phyloP scores from a whole-genome alignment of 345 rosid genomes.

The Salix brachista region DNA sequence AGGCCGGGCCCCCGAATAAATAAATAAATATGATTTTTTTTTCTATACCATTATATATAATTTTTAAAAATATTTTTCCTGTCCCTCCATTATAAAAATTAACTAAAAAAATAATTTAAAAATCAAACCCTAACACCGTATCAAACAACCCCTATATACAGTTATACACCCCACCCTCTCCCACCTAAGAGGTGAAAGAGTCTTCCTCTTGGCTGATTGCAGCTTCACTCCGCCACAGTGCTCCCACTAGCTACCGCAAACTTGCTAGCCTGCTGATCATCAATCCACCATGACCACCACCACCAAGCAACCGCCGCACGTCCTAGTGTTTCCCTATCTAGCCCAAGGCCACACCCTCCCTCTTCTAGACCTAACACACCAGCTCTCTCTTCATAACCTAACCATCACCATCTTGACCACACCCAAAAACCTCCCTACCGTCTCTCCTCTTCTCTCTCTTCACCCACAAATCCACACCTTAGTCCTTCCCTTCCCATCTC shows the following conservation, averaged over 20 bases:
- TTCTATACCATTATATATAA: no score
- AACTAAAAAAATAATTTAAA: no score
- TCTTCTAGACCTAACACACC: conserved; percentile 53
- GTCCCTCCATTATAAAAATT: no score
- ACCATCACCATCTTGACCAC: conserved; percentile 49
- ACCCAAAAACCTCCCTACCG: conserved; percentile 46
- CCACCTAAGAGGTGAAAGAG: no score
- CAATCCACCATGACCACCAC: background rate
- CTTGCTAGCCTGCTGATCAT: background rate
- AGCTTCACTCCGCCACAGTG: no score
- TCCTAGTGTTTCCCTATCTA: conserved; percentile 60
- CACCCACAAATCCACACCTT: conserved; percentile 27
- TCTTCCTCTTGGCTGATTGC: no score
- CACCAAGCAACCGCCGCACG: conserved; percentile 25
- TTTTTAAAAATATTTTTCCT: no score
- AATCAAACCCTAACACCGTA: no score
- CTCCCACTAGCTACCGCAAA: background rate
- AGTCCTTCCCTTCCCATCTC: conserved; percentile 46
- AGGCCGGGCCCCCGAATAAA: no score
- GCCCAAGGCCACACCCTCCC: conserved; percentile 71
- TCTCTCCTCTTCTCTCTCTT: conserved; percentile 43
- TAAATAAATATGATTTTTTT: no score
- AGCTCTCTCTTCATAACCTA: conserved; percentile 33
- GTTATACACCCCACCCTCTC: no score
- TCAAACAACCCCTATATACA: no score